phyloP scores from a whole-genome alignment of 2,329 filamentous ascomycete species.

The Coleophoma crateriformis region DNA sequence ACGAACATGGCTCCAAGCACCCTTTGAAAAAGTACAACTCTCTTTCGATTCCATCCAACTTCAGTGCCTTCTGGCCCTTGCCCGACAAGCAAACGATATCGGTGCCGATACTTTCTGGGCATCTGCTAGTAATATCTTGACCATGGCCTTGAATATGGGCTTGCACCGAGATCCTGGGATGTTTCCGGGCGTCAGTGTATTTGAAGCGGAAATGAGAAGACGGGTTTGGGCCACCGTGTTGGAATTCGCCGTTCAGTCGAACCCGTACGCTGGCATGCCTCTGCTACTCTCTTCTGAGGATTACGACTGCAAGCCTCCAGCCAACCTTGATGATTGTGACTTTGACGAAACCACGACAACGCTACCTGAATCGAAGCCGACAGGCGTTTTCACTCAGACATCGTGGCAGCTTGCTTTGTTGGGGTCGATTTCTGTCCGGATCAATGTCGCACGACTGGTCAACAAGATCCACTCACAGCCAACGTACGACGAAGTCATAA shows the following conservation, averaged over 20 bases:
- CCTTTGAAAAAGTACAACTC: slow-evolving; percentile 39
- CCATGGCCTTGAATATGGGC: slow-evolving; percentile 50
- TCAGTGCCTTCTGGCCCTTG: slow-evolving; percentile 44
- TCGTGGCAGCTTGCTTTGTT: slow-evolving; percentile 42
- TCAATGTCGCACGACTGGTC: slow-evolving; percentile 37
- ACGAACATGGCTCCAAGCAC: slow-evolving; percentile 15
- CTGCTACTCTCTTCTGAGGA: slow-evolving; percentile 39
- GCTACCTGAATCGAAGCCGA: slow-evolving; percentile 12
- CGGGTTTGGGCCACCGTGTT: slow-evolving; percentile 49
- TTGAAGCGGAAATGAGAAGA: slow-evolving; percentile 45
- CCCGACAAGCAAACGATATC: slow-evolving; percentile 39
- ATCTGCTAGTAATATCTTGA: slow-evolving; percentile 39
- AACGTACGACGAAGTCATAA: slow-evolving; percentile 40
- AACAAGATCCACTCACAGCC: slow-evolving; percentile 37
- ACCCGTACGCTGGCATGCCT: slow-evolving; percentile 42
- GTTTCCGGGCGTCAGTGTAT: slow-evolving; percentile 38
- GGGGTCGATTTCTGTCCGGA: slow-evolving; percentile 36
- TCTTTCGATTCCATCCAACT: slow-evolving; percentile 43
- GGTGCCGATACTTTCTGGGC: slow-evolving; percentile 46
- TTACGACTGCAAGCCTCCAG: slow-evolving; percentile 42
- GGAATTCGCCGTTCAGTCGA: slow-evolving; percentile 44
- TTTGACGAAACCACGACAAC: slow-evolving; percentile 31
- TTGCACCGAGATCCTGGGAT: slow-evolving; percentile 48
- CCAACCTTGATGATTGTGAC: slow-evolving; percentile 44
- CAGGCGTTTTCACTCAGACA: slow-evolving; percentile 35